Evolutionary conservation across 805 yeast genomes (phyloP).

Genomic region (Candida awuae): DNA sequence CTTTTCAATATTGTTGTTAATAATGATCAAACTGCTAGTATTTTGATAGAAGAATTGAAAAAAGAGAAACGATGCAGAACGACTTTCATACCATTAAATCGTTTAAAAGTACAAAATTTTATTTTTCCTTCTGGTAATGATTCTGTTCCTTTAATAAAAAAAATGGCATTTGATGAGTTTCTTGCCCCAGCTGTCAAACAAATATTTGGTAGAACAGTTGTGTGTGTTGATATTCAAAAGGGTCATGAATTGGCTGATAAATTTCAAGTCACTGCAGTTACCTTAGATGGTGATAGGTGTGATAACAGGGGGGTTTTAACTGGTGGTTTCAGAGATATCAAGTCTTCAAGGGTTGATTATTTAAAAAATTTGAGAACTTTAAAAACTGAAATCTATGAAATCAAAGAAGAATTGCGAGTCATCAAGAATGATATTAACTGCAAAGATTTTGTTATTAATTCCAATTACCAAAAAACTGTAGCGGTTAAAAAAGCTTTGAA

Average conservation of each 20-base stretch:
- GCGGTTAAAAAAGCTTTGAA: conserved; percentile 36
- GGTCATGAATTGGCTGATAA: conserved; percentile 62
- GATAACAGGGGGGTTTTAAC: conserved; percentile 77
- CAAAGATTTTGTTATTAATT: conserved; percentile 46
- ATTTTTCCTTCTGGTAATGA: conserved; percentile 57
- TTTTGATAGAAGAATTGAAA: conserved; percentile 67
- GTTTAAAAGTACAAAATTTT: conserved; percentile 39
- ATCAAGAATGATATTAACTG: conserved; percentile 32
- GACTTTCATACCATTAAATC: conserved; percentile 83
- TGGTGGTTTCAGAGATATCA: conserved; percentile 79
- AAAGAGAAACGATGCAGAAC: conserved; percentile 72
- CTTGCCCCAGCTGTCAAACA: conserved; percentile 65
- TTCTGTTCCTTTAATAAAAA: conserved; percentile 70
- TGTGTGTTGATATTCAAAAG: conserved; percentile 57
- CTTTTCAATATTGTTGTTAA: conserved; percentile 87
- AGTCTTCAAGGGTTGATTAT: conserved; percentile 62
- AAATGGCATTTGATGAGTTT: conserved; percentile 52
- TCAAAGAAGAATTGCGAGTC: conserved; percentile 33
- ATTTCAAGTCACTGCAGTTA: conserved; percentile 64
- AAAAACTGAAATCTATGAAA: conserved; percentile 37
- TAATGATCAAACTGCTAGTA: conserved; percentile 72
- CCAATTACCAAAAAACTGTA: conserved; percentile 38
- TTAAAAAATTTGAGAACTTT: conserved; percentile 50
- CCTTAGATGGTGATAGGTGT: conserved; percentile 87
- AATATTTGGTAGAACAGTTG: conserved; percentile 74